These are phyloP conservation scores for Acacia acuminata DNA, from an alignment of 306 rosid genomes.

Conservation along the genomic window DNA sequence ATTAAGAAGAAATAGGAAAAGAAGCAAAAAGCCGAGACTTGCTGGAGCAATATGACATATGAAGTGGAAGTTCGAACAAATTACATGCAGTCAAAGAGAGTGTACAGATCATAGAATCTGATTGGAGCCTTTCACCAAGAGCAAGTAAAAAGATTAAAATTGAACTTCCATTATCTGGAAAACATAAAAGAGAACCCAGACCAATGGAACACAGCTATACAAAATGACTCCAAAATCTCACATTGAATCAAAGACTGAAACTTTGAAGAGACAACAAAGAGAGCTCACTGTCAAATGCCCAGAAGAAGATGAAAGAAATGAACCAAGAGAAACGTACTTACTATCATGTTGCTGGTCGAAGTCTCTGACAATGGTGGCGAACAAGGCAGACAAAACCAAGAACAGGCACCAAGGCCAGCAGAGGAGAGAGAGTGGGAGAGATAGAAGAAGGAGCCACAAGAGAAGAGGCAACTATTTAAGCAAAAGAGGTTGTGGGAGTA, in stretches of 20 bases:
- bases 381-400: constrained; percentile 47
- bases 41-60: neutral
- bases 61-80: constrained; percentile 5
- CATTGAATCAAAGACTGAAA: constrained; percentile 36
- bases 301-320: constrained; percentile 19
- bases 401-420: constrained; percentile 36
- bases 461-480: constrained; percentile 42
- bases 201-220: constrained; percentile 11
- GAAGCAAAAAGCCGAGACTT: neutral
- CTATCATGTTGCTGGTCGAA: constrained; percentile 91
- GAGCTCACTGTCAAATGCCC: constrained; percentile 22
- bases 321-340: constrained; percentile 85
- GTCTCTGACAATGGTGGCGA: constrained; percentile 52
- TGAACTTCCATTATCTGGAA: neutral
- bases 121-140: constrained; percentile 2
- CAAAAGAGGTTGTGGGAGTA: constrained; percentile 23
- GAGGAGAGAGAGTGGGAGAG: constrained; percentile 8
- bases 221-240: constrained; percentile 15
- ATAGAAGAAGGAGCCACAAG: constrained; percentile 34
- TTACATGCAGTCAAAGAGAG: neutral
- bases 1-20: neutral
- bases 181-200: constrained; percentile 18
- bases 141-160: constrained; percentile 2
- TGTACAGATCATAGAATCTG: constrained; percentile 30
- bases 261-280: constrained; percentile 23